Conservation (phyloP, 495 filamentous ascomycete species). For the Pseudevernia furfuracea region DNA sequence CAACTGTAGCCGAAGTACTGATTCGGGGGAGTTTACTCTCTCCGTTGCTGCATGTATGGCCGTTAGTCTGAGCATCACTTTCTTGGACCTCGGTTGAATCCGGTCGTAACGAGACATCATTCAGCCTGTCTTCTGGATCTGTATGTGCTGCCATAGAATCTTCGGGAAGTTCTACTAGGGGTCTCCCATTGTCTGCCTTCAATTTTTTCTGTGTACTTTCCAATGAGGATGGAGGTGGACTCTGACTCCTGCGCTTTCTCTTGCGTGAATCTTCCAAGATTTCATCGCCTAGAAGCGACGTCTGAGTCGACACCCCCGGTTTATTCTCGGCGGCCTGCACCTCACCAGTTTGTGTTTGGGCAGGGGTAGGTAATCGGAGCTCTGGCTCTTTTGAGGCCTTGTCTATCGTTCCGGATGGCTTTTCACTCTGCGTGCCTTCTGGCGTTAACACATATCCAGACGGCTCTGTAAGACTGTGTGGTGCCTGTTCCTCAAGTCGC, state of each 20-base stretch:
- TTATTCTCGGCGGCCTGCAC: constrained; percentile 32
- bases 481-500: neutral
- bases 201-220: constrained; percentile 38
- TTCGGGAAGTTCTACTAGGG: constrained; percentile 31
- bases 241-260: constrained; percentile 66
- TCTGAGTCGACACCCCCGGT: constrained; percentile 16
- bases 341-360: constrained; percentile 3
- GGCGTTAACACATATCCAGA: neutral
- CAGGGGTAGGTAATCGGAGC: constrained; percentile 12
- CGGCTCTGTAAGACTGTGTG: neutral
- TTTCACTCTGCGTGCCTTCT: neutral
- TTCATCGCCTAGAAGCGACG: constrained; percentile 28
- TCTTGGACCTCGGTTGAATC: neutral
- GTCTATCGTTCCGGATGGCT: neutral
- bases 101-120: constrained; percentile 15
- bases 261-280: constrained; percentile 55
- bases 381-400: constrained; percentile 9
- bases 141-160: constrained; percentile 18
- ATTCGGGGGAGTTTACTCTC: neutral
- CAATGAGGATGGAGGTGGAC: constrained; percentile 50
- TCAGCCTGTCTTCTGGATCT: constrained; percentile 26
- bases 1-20: neutral
- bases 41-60: neutral
- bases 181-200: constrained; percentile 32
- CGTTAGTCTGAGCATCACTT: constrained; percentile 3